phyloP scores from a whole-genome alignment of 345 rosid species.

The Lagerstroemia speciosa region DNA sequence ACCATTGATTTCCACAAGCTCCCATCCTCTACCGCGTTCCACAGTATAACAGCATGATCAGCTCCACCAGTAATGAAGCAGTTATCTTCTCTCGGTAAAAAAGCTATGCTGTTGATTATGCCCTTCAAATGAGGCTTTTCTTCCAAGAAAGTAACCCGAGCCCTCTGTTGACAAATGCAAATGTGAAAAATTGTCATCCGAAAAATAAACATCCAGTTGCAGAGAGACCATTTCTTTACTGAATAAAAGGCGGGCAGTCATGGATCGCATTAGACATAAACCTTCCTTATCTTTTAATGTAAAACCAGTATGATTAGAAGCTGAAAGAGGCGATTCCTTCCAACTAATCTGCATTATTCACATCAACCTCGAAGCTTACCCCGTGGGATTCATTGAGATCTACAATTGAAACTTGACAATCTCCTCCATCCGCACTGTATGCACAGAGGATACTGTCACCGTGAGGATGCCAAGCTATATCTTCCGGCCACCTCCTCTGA shows the following conservation, averaged over 20 bases:
- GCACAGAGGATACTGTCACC: conserved; percentile 62
- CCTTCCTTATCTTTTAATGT: not conserved
- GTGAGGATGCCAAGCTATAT: conserved; percentile 81
- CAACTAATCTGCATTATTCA: not conserved
- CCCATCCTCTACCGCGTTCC: conserved; percentile 61
- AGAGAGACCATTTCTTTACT: not conserved
- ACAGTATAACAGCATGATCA: conserved; percentile 76
- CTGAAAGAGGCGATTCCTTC: not conserved
- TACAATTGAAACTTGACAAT: conserved; percentile 76
- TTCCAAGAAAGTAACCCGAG: conserved; percentile 52
- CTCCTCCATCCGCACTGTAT: conserved; percentile 69
- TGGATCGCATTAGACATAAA: not conserved
- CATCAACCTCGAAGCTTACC: conserved; percentile 27
- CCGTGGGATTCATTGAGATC: conserved; percentile 56
- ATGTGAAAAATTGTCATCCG: not conserved
- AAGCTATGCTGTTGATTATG: conserved; percentile 61
- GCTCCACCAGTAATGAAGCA: conserved; percentile 83
- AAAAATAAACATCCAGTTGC: not conserved
- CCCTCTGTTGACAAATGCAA: conserved; percentile 23
- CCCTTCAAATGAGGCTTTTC: conserved; percentile 84
- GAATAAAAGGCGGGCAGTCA: not conserved
- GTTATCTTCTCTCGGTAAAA: conserved; percentile 73
- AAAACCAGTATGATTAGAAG: not conserved
- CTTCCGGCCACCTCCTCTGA: conserved; percentile 94
- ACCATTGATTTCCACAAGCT: conserved; percentile 65